These are phyloP conservation scores for Didymella sp. DNA, from an alignment of 2,329 filamentous ascomycete genomes.

Conservation along the genomic window DNA sequence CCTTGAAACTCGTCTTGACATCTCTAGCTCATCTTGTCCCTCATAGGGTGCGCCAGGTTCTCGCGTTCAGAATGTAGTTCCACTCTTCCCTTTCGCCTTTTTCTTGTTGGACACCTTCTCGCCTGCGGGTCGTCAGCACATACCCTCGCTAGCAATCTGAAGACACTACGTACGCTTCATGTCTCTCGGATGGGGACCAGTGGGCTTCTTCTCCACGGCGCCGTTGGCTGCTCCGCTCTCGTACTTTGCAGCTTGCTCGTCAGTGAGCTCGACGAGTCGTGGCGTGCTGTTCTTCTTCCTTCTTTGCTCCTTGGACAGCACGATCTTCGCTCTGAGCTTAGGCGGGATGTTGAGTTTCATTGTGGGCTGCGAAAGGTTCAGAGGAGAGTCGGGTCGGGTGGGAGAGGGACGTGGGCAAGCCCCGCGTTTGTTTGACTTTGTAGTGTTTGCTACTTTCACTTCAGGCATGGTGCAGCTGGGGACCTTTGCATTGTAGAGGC, in stretches of 20 bases:
- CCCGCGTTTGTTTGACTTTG: too few relatives aligned
- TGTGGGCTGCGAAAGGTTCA: too few relatives aligned
- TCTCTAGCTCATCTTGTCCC: too few relatives aligned
- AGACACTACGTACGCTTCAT: background rate
- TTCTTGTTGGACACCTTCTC: background rate
- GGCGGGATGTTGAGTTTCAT: background rate
- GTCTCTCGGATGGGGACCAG: background rate
- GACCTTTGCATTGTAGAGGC: too few relatives aligned
- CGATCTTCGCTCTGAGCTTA: background rate
- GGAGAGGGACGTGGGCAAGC: too few relatives aligned
- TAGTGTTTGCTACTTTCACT: too few relatives aligned
- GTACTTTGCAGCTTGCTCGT: background rate
- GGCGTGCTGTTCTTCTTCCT: background rate
- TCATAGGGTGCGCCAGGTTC: too few relatives aligned
- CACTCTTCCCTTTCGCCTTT: background rate
- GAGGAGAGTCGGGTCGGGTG: too few relatives aligned
- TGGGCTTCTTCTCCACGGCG: background rate
- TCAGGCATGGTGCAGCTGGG: too few relatives aligned
- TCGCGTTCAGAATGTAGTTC: background rate
- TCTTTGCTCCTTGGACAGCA: background rate
- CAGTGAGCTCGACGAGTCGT: background rate
- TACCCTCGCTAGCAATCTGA: background rate
- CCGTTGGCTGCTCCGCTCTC: background rate
- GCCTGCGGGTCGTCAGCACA: background rate
- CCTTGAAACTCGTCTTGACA: too few relatives aligned